phyloP scores from a whole-genome alignment of 768 basidiomycete genomes.

The Postia placenta region DNA sequence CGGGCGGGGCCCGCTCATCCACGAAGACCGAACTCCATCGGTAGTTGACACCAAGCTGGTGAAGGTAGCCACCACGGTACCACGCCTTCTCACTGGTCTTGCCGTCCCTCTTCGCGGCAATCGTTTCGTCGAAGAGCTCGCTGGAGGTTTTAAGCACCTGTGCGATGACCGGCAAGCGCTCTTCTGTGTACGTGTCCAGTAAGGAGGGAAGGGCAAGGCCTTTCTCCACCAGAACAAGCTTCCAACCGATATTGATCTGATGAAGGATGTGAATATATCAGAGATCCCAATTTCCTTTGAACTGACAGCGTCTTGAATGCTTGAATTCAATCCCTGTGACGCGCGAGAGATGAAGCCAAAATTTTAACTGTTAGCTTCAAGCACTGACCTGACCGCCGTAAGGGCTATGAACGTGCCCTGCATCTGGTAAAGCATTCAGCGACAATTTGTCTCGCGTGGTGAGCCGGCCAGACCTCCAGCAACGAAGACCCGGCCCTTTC shows the following conservation, averaged over 20 bases:
- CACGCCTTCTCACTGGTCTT: not conserved
- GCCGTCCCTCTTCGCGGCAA: not conserved
- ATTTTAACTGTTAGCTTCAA: not conserved
- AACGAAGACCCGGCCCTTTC: slow-evolving; percentile 35
- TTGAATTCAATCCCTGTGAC: slow-evolving; percentile 21
- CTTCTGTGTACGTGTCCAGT: slow-evolving; percentile 22
- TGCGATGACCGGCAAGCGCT: slow-evolving; percentile 26
- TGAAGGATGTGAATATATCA: too few species aligned
- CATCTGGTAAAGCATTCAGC: slow-evolving; percentile 27
- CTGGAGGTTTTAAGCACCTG: slow-evolving; percentile 22
- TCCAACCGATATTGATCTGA: slow-evolving; percentile 26
- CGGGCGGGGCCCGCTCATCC: slow-evolving; percentile 24
- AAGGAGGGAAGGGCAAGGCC: slow-evolving; percentile 19
- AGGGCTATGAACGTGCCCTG: slow-evolving; percentile 41
- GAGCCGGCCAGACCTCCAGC: slow-evolving; percentile 33
- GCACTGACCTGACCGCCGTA: slow-evolving; percentile 25
- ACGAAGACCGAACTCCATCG: slow-evolving; percentile 43
- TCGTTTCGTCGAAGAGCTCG: slow-evolving; percentile 4
- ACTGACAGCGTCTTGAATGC: slow-evolving; percentile 23
- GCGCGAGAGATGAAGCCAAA: not conserved
- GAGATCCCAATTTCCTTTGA: not conserved
- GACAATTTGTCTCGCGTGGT: not conserved
- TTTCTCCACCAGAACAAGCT: slow-evolving; percentile 24
- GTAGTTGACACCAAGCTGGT: slow-evolving; percentile 48
- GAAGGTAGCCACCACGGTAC: slow-evolving; percentile 15